Evolutionary conservation across 1,284 basidiomycete genomes (phyloP).

Genomic region (Xerocomus amazonicus): DNA sequence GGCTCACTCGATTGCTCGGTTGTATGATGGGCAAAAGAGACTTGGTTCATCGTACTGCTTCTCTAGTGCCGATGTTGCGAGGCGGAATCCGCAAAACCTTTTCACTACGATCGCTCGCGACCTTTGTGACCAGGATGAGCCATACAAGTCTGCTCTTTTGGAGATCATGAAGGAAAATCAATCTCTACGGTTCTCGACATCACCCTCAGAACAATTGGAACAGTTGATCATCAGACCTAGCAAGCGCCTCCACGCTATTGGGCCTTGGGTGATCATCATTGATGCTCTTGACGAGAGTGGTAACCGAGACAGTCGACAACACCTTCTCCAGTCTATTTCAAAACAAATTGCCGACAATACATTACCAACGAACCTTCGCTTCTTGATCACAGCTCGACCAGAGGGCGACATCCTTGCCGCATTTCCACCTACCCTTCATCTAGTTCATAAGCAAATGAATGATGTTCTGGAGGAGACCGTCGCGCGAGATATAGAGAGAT

Average conservation of each 20-base stretch:
- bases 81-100: constrained; percentile 22
- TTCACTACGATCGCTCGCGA: constrained; percentile 23
- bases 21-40: constrained; percentile 22
- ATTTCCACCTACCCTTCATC: not conserved
- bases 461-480: not conserved
- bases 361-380: not conserved
- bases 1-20: constrained; percentile 20
- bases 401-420: not conserved
- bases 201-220: constrained; percentile 15
- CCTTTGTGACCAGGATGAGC: constrained; percentile 22
- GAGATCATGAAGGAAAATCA: constrained; percentile 15
- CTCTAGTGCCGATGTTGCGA: constrained; percentile 13
- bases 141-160: constrained; percentile 16
- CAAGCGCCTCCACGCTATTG: constrained; percentile 14
- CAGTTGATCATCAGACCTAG: constrained; percentile 16
- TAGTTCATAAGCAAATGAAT: not conserved
- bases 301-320: not conserved
- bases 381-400: not conserved
- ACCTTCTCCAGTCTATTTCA: too few relatives aligned
- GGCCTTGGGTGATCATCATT: constrained; percentile 15
- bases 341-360: not conserved
- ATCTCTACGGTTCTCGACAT: constrained; percentile 18
- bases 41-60: constrained; percentile 23
- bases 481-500: not conserved
- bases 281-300: constrained; percentile 17